phyloP scores from a whole-genome alignment of 2,329 filamentous ascomycete genomes.

The Aspergillus persii region DNA sequence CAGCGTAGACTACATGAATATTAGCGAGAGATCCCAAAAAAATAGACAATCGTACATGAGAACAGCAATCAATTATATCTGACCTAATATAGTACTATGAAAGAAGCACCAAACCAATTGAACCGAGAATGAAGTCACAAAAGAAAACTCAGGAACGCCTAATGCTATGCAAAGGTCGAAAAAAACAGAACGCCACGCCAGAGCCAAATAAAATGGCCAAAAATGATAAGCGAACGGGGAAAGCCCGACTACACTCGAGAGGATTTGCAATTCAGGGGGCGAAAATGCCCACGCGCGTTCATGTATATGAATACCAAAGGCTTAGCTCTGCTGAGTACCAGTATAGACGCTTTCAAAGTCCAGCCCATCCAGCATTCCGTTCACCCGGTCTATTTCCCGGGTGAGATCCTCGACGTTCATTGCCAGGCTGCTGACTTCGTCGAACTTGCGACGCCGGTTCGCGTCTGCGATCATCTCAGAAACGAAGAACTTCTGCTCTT shows the following conservation, averaged over 20 bases:
- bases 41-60: neutral
- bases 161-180: conserved; percentile 5
- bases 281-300: neutral
- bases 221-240: neutral
- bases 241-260: neutral
- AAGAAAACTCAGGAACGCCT: conserved; percentile 1
- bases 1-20: too few species aligned
- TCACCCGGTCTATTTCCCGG: conserved; percentile 69
- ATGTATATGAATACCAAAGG: neutral
- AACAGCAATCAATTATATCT: neutral
- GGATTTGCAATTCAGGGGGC: neutral
- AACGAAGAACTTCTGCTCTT: conserved; percentile 89
- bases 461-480: conserved; percentile 79
- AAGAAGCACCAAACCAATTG: neutral
- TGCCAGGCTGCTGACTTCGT: conserved; percentile 77
- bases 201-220: neutral
- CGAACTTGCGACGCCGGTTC: conserved; percentile 73
- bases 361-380: conserved; percentile 62
- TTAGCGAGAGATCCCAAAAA: neutral
- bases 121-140: neutral
- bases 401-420: conserved; percentile 81
- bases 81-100: neutral
- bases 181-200: neutral
- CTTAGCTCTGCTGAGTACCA: conserved; percentile 10
- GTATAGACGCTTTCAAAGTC: conserved; percentile 59